Evolutionary conservation across 768 basidiomycete species (phyloP), one percentile per base, ranked within the genome.

Genomic region (Trametes meyenii): DNA sequence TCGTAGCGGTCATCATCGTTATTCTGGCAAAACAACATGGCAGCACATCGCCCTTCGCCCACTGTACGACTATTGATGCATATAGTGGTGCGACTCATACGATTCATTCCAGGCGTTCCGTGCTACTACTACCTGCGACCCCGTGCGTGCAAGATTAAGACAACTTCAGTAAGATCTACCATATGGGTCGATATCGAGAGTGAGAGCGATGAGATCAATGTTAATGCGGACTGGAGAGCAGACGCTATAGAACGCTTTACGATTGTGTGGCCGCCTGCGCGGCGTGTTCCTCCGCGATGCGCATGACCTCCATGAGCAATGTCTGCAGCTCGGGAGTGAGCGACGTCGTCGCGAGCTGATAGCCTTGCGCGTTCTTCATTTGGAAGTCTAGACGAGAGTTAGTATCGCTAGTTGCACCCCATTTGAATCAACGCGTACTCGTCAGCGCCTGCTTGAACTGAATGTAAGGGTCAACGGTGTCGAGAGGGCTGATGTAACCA

Each of bases 281-380:
- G 48, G 60, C 61, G 26, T 67, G 63, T 61, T 77, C 71, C 65
- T 89, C 88, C 29, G 90, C 90, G 70, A 83, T 78, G 53, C 81
- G 79, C 89, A 93, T 91, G 61, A 92, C 84, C 70, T 94, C 92
- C 89, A 93, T 93, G 58, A 94, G 80, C 55, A 87, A 69, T 1
- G 89, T 88, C 72, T 92, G 91, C 67, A 89, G 87, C 23, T 94
- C 92, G 44, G 89, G 79, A 57, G 78, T 80, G 64, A 94, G 80
- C 24, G 77, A 77, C 6, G 90, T 90, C 44, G 90, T 93, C 16
- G 86, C 85, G 14, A 82, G 80, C 70, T 90, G 89, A 72, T 94
- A 92, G 50, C 80, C 78, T 14, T 79, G 74, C 1, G 78, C 74
- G 66, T 92, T 92, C 72, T 87, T 83, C 78, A 80, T 83, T 78